Percentiles rank a stretch among this genome's conserved stretches.
These are phyloP conservation scores for Trichoderma breve DNA, from an alignment of 2,329 filamentous ascomycete genomes.

Conservation along the genomic window DNA sequence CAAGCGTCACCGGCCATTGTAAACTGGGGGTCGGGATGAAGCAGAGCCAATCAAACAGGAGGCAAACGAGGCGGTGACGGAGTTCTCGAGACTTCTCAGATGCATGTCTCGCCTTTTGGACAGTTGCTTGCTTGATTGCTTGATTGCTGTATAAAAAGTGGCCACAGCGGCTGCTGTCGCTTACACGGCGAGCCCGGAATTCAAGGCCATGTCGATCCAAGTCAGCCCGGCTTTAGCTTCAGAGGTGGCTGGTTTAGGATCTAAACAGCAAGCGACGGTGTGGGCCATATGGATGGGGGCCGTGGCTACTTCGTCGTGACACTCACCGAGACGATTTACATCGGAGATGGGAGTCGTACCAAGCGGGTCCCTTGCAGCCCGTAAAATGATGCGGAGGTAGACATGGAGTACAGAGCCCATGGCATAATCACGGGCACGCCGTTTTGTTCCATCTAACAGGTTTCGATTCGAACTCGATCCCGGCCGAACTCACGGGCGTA, in stretches of 20 bases:
- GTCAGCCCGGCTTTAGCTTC: neutral
- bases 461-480: neutral
- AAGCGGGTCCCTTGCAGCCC: constrained; percentile 14
- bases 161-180: neutral
- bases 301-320: neutral
- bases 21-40: constrained; percentile 13
- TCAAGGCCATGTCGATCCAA: neutral
- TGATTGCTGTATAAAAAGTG: neutral
- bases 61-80: constrained; percentile 14
- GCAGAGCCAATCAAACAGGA: constrained; percentile 10
- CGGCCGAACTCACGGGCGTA: neutral
- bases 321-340: constrained; percentile 10
- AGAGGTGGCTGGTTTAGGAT: neutral
- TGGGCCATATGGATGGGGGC: neutral
- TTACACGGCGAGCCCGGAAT: neutral
- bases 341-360: constrained; percentile 14
- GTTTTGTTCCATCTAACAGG: neutral
- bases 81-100: neutral
- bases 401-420: neutral
- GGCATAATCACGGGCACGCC: neutral
- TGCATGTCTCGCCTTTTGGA: neutral
- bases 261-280: too few species aligned
- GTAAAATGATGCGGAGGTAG: neutral
- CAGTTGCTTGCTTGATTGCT: neutral
- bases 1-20: neutral